A percentile compares a stretch with the other conserved stretches of the same genome.
These are phyloP conservation scores for Sphagnum contortum DNA, from an alignment of 225 moss, liverwort and hornwort genomes.

Conservation along the genomic window DNA sequence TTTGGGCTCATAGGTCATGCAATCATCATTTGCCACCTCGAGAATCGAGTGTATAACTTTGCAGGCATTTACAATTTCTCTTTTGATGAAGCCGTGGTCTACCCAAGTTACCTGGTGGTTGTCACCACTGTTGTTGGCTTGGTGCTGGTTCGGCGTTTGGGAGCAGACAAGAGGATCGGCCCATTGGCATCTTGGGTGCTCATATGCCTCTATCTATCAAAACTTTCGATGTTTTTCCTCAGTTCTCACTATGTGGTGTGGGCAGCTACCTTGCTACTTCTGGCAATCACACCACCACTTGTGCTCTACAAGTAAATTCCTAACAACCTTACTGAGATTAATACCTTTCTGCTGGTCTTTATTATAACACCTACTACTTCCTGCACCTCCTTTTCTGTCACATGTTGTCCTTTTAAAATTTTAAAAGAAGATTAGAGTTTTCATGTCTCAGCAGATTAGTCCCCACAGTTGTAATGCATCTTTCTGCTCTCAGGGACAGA, in stretches of 20 bases:
- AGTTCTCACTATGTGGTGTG: slow-evolving; percentile 75
- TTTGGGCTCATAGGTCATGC: slow-evolving; percentile 71
- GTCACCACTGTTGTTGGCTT: slow-evolving; percentile 78
- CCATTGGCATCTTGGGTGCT: slow-evolving; percentile 78
- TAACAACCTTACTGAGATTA: neutral
- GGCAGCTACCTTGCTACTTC: slow-evolving; percentile 69
- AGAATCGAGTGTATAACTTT: slow-evolving; percentile 82
- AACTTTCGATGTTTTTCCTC: slow-evolving; percentile 84
- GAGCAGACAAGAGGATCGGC: slow-evolving; percentile 65
- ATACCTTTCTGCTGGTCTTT: neutral
- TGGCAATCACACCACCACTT: slow-evolving; percentile 87
- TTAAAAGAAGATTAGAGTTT: too few relatives aligned
- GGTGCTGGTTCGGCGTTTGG: slow-evolving; percentile 67
- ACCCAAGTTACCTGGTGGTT: slow-evolving; percentile 93
- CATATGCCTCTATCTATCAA: slow-evolving; percentile 77
- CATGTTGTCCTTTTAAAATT: too few relatives aligned
- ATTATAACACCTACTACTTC: neutral
- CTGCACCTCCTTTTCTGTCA: too few relatives aligned
- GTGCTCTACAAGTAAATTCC: slow-evolving; percentile 78
- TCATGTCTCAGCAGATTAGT: too few relatives aligned
- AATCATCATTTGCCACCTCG: slow-evolving; percentile 68
- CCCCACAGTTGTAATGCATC: neutral
- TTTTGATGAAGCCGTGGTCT: slow-evolving; percentile 73
- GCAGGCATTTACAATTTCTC: slow-evolving; percentile 79
- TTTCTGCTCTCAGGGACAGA: slow-evolving; percentile 54